Evolutionary conservation across 495 filamentous ascomycete species (phyloP), one percentile per base, ranked within the genome.

Genomic region (Xylaria flabelliformis): DNA sequence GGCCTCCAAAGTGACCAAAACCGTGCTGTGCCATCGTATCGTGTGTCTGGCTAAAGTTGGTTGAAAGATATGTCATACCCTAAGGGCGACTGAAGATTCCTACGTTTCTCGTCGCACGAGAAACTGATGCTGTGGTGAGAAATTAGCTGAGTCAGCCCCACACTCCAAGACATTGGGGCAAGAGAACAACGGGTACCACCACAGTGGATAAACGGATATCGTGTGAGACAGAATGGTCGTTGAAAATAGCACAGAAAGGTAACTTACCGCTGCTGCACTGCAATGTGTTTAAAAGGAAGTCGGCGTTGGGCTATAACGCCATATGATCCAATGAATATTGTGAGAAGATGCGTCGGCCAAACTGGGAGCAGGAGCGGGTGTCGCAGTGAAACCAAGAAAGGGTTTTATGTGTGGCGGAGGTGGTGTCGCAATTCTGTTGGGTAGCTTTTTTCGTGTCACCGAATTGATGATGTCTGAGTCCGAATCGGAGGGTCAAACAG

Each of bases 1-100:
- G 87, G 66, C 85, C 85, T 75, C 82, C 88, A 78, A 93, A 94
- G 63, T 89, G 89, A 74, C 85, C 81, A 76, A 89, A 91, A 69
- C 78, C 75, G 80, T 92, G 88, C 72, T 94, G 92, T 70, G 84
- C 82, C 83, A 86, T 85, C 55, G 62, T 65, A 62, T 80, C 67
- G 64, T 69, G 71, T 34, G 71, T 67, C 55, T 64, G 64, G 46
- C 44, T 17, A 19, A 67, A 46, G 55, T 64, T 63, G 64, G 64
- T 73, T 63, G 65, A 3, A 42, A 46, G 26, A 72, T 58, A 63
- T 69, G 64, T 73, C 64, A 73, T 69, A 65, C 71, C 71, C 71
- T 36, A 73, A 64, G 66, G 53, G 39, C 67, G 59, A 67, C 66
- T 26, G 44, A 39, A n/a, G n/a, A 32, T 62, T 50, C 6, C 34